A percentile compares a stretch with the other conserved stretches of the same genome.
These are phyloP conservation scores for Beta corolliflora DNA, from an alignment of 179 eudicot genomes.

Conservation along the genomic window DNA sequence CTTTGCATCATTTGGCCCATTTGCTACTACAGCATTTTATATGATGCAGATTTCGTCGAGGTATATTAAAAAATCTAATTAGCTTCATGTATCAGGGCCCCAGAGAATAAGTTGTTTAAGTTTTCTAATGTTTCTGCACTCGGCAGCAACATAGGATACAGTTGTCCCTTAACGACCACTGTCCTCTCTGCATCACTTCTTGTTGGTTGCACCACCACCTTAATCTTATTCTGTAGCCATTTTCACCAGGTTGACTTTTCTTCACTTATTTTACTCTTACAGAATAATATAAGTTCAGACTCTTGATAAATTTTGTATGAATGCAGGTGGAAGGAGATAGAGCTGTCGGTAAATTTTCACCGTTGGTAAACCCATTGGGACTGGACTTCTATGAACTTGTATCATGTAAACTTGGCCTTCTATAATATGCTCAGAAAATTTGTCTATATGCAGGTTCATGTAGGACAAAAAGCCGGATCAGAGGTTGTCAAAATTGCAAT, in stretches of 20 bases:
- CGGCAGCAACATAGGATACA: slow-evolving; percentile 33
- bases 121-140: slow-evolving; percentile 10
- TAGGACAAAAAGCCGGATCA: slow-evolving; percentile 65
- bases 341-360: slow-evolving; percentile 84
- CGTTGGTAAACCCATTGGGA: slow-evolving; percentile 55
- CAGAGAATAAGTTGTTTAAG: not conserved
- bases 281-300: not conserved
- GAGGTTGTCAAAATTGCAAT: slow-evolving; percentile 57
- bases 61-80: slow-evolving; percentile 24
- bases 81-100: not conserved
- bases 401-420: not conserved
- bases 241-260: slow-evolving; percentile 78
- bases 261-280: slow-evolving; percentile 8
- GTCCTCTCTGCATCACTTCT: slow-evolving; percentile 69
- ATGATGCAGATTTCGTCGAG: slow-evolving; percentile 60
- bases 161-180: slow-evolving; percentile 49
- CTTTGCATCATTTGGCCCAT: slow-evolving; percentile 89
- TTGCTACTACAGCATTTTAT: slow-evolving; percentile 87
- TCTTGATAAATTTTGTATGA: slow-evolving; percentile 20
- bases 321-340: slow-evolving; percentile 71
- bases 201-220: slow-evolving; percentile 82
- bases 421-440: not conserved
- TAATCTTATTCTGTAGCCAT: slow-evolving; percentile 92
- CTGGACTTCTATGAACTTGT: not conserved
- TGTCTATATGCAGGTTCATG: slow-evolving; percentile 55